Percentiles rank a stretch among this genome's conserved stretches.
These are phyloP conservation scores for Lathyrus oleraceus DNA, from an alignment of 306 rosid species.

Conservation along the genomic window DNA sequence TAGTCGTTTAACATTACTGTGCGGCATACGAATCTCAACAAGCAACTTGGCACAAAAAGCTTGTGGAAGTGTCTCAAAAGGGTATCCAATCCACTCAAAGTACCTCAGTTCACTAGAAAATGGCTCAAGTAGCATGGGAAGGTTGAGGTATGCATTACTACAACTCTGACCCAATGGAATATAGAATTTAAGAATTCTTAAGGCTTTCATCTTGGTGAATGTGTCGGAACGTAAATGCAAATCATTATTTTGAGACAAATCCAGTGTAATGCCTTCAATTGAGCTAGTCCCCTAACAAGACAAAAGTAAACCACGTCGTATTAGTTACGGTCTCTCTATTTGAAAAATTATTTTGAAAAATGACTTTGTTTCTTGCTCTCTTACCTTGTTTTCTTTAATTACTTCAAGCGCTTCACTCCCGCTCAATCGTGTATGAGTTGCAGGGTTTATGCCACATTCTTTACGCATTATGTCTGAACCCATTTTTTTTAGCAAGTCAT, in stretches of 20 bases:
- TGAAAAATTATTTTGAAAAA: neutral
- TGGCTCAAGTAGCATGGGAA: neutral
- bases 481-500: slow-evolving; percentile 35
- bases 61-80: slow-evolving; percentile 19
- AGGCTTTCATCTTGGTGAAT: slow-evolving; percentile 28
- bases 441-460: neutral
- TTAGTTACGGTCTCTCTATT: neutral
- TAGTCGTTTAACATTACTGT: slow-evolving; percentile 18
- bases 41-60: slow-evolving; percentile 9
- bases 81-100: slow-evolving; percentile 33
- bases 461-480: slow-evolving; percentile 21
- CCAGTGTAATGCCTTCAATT: slow-evolving; percentile 33
- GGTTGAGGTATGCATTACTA: neutral
- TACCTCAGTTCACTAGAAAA: slow-evolving; percentile 28
- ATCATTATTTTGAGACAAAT: slow-evolving; percentile 15
- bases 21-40: slow-evolving; percentile 24
- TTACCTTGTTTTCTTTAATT: slow-evolving; percentile 24
- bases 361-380: neutral
- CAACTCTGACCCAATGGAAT: neutral
- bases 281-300: slow-evolving; percentile 30
- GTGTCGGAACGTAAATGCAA: neutral
- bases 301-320: neutral
- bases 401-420: slow-evolving; percentile 10
- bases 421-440: slow-evolving; percentile 15
- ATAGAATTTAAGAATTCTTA: slow-evolving; percentile 25